These are phyloP conservation scores for Sporothrix humicola DNA, from an alignment of 2,329 filamentous ascomycete species.

Conservation along the genomic window DNA sequence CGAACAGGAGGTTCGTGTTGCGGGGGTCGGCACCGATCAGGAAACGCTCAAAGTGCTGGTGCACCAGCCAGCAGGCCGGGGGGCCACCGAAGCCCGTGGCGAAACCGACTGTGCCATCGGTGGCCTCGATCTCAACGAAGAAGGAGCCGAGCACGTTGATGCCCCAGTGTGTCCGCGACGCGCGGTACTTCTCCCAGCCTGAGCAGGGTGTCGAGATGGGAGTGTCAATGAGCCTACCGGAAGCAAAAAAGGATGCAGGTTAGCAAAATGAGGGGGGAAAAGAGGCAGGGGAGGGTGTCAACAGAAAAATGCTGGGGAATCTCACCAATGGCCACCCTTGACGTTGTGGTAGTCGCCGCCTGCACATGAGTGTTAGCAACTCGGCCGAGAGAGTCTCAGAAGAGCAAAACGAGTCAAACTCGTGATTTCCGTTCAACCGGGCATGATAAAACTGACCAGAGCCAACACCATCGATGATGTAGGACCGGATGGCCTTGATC, in stretches of 20 bases:
- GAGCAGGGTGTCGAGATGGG: conserved; percentile 94
- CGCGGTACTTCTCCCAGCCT: conserved; percentile 84
- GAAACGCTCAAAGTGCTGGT: conserved; percentile 93
- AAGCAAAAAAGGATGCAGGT: not conserved
- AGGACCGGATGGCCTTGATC: conserved; percentile 77
- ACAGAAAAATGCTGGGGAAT: not conserved
- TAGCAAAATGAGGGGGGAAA: not conserved
- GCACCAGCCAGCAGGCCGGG: conserved; percentile 90
- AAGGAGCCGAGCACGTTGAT: conserved; percentile 96
- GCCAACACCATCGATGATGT: conserved; percentile 68
- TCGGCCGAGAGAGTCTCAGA: not conserved
- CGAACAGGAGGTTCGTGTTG: conserved; percentile 89
- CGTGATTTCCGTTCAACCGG: not conserved
- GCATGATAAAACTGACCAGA: conserved; percentile 51
- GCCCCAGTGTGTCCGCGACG: conserved; percentile 88
- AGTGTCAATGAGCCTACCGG: conserved; percentile 82
- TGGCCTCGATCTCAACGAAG: conserved; percentile 85
- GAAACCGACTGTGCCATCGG: conserved; percentile 90
- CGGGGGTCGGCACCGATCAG: conserved; percentile 85
- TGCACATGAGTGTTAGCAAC: conserved; percentile 46
- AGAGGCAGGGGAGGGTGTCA: not conserved
- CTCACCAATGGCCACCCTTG: conserved; percentile 70
- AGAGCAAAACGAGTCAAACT: not conserved
- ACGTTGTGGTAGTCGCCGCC: conserved; percentile 95
- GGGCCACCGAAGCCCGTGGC: conserved; percentile 94